These are phyloP conservation scores for Desmodesmus armatus DNA, from an alignment of 139 green algal genomes.

Conservation along the genomic window DNA sequence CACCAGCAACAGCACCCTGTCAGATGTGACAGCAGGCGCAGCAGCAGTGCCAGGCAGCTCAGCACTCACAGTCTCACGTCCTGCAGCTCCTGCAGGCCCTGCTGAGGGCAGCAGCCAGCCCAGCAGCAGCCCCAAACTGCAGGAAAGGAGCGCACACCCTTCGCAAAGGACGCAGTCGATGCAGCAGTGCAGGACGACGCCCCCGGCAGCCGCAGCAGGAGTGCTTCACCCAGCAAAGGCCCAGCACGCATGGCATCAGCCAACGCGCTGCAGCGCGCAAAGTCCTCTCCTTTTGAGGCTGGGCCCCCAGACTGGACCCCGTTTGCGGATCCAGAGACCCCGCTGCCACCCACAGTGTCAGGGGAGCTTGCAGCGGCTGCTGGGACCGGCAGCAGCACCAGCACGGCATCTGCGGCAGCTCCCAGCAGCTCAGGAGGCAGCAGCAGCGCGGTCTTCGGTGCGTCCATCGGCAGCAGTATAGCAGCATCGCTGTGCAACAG, in stretches of 20 bases:
- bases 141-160: neutral
- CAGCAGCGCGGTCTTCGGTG: too few species aligned
- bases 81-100: neutral
- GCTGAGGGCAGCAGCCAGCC: neutral
- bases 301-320: slow-evolving; percentile 39
- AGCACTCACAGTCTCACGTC: neutral
- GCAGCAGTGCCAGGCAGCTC: neutral
- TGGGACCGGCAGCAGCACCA: too few species aligned
- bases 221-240: neutral
- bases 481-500: neutral
- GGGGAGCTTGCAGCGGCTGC: neutral
- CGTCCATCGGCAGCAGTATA: neutral
- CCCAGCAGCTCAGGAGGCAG: neutral
- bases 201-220: neutral
- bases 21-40: slow-evolving; percentile 29
- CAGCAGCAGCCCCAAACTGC: neutral
- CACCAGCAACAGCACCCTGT: slow-evolving; percentile 13
- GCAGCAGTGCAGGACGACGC: neutral
- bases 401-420: neutral
- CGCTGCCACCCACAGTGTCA: neutral
- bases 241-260: neutral
- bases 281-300: slow-evolving; percentile 35
- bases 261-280: slow-evolving; percentile 1
- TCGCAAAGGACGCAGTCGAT: neutral
- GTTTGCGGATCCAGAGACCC: slow-evolving; percentile 32